A percentile compares a stretch with the other conserved stretches of the same genome.
Evolutionary conservation across 2,329 filamentous ascomycete species (phyloP).

Genomic region (Fusarium virguliforme): DNA sequence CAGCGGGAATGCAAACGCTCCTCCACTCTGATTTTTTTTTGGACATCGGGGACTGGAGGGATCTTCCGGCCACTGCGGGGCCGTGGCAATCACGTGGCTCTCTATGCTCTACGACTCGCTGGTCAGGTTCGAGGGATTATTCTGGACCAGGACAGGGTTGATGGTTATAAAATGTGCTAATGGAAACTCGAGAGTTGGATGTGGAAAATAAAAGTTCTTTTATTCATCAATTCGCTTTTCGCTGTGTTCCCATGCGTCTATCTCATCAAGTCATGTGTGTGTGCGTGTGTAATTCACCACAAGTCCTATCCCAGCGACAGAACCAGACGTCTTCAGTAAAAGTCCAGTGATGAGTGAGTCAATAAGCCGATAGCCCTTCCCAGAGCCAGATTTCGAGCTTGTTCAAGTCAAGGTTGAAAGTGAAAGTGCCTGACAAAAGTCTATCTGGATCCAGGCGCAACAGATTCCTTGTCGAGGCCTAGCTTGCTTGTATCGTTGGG

Average conservation of each 20-base stretch:
- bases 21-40: constrained; percentile 48
- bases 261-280: constrained; percentile 8
- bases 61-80: constrained; percentile 38
- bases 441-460: background rate
- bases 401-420: background rate
- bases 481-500: background rate
- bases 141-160: no score
- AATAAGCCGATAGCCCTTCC: no score
- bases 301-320: no score
- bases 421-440: background rate
- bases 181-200: background rate
- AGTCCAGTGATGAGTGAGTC: background rate
- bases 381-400: no score
- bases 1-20: background rate
- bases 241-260: background rate
- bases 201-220: background rate
- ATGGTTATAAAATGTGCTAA: background rate
- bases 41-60: constrained; percentile 30
- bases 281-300: background rate
- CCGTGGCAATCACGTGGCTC: constrained; percentile 36
- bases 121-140: background rate
- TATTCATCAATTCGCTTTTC: background rate
- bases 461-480: background rate
- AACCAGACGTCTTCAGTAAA: no score
- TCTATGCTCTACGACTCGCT: background rate